A percentile compares a stretch with the other conserved stretches of the same genome.
phyloP scores from a whole-genome alignment of 2,329 filamentous ascomycete species.

The Stachybotrys chartarum region DNA sequence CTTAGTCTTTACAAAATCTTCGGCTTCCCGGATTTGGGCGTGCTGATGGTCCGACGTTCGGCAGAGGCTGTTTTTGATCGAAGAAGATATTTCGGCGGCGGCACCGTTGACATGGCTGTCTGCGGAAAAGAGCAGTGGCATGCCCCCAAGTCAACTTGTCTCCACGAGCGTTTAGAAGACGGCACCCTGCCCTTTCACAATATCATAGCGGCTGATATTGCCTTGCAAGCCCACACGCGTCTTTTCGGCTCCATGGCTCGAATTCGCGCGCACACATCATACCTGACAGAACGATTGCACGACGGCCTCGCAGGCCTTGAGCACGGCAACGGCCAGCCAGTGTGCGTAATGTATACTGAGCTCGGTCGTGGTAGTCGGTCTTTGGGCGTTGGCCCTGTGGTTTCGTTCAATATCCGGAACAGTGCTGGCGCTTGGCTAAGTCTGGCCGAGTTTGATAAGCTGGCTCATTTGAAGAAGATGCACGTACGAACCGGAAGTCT shows the following conservation, averaged over 20 bases:
- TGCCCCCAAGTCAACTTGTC: constrained; percentile 59
- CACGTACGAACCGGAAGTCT: constrained; percentile 83
- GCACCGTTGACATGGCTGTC: constrained; percentile 86
- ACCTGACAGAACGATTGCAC: constrained; percentile 53
- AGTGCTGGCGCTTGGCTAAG: constrained; percentile 67
- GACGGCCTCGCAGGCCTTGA: constrained; percentile 49
- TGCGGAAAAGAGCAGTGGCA: constrained; percentile 77
- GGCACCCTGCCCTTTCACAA: constrained; percentile 86
- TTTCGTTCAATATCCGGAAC: constrained; percentile 78
- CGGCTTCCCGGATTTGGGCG: constrained; percentile 87
- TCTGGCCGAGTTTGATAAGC: constrained; percentile 78
- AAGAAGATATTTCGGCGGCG: constrained; percentile 84
- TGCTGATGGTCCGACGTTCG: constrained; percentile 70
- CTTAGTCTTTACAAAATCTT: constrained; percentile 98
- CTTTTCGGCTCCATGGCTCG: constrained; percentile 66
- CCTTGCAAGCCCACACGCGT: constrained; percentile 59
- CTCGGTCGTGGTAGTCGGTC: constrained; percentile 9
- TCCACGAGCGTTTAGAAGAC: constrained; percentile 84
- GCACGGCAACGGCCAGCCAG: constrained; percentile 60
- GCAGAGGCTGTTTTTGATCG: constrained; percentile 56
- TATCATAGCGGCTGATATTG: constrained; percentile 74
- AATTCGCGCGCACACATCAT: constrained; percentile 64
- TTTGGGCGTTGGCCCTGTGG: constrained; percentile 59
- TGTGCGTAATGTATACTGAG: constrained; percentile 60
- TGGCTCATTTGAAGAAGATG: constrained; percentile 70